These are phyloP conservation scores for Candida andamanensis DNA, from an alignment of 805 yeast species.

Conservation along the genomic window DNA sequence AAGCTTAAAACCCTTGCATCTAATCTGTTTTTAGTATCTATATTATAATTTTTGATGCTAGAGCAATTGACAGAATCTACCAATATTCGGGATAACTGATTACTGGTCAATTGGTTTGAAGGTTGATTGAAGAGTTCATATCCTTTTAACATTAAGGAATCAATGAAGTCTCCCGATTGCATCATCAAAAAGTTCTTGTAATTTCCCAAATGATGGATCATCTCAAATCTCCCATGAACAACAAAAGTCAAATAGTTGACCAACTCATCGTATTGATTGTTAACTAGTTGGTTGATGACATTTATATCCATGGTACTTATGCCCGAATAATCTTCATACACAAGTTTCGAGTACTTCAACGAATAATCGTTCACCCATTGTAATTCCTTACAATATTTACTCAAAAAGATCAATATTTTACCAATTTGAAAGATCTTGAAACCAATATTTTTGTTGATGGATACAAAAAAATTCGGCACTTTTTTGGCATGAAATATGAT, in stretches of 20 bases:
- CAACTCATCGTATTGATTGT: slow-evolving; percentile 47
- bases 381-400: slow-evolving; percentile 59
- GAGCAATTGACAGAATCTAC: slow-evolving; percentile 59
- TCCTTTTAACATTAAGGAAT: slow-evolving; percentile 55
- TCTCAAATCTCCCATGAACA: slow-evolving; percentile 42
- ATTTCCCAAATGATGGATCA: slow-evolving; percentile 52
- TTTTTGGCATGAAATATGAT: slow-evolving; percentile 26
- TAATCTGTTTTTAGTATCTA: slow-evolving; percentile 45
- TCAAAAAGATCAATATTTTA: slow-evolving; percentile 59
- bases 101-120: slow-evolving; percentile 58
- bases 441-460: slow-evolving; percentile 27
- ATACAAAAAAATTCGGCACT: slow-evolving; percentile 43
- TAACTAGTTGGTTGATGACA: slow-evolving; percentile 28
- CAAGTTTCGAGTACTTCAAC: slow-evolving; percentile 23
- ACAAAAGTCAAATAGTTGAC: slow-evolving; percentile 46
- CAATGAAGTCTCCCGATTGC: slow-evolving; percentile 79
- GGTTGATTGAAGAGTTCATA: slow-evolving; percentile 51
- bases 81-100: slow-evolving; percentile 58
- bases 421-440: slow-evolving; percentile 62
- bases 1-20: slow-evolving; percentile 82
- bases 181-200: slow-evolving; percentile 65
- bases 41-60: slow-evolving; percentile 37
- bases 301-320: slow-evolving; percentile 29
- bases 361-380: slow-evolving; percentile 54
- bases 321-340: slow-evolving; percentile 28